Evolutionary conservation across 108 stramenopile species (phyloP).

Genomic region (Pseudonitzschia multiseries): DNA sequence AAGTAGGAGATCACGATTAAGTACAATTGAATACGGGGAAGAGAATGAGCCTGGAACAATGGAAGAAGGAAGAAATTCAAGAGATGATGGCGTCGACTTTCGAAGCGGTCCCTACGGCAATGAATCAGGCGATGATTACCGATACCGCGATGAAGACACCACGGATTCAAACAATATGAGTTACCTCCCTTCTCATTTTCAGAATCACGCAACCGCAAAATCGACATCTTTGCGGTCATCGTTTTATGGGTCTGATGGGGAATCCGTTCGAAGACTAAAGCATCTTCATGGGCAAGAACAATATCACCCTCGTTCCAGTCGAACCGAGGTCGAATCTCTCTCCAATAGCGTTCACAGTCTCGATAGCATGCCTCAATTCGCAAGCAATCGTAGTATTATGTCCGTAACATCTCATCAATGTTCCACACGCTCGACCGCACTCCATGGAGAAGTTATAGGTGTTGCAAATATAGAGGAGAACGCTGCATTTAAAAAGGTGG

Average conservation of each 20-base stretch:
- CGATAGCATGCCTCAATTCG: conserved; percentile 1
- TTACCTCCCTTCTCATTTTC: conserved; percentile 18
- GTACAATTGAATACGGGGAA: neutral
- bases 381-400: neutral
- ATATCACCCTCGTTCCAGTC: neutral
- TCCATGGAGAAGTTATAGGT: conserved; percentile 35
- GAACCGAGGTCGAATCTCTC: neutral
- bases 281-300: conserved; percentile 1
- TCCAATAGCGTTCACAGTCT: conserved; percentile 8
- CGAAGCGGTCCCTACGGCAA: conserved; percentile 1
- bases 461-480: conserved; percentile 14
- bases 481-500: neutral
- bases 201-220: neutral
- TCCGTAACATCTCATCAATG: conserved; percentile 14
- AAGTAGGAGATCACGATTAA: neutral
- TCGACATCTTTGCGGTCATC: neutral
- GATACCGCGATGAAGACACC: neutral
- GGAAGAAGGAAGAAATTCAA: neutral
- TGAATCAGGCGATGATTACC: neutral
- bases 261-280: neutral
- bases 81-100: neutral
- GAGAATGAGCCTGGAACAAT: neutral
- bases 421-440: conserved; percentile 22
- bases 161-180: neutral
- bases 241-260: neutral